Conservation (phyloP, 352 stramenopile species). For the Phytophthora cajani region DNA sequence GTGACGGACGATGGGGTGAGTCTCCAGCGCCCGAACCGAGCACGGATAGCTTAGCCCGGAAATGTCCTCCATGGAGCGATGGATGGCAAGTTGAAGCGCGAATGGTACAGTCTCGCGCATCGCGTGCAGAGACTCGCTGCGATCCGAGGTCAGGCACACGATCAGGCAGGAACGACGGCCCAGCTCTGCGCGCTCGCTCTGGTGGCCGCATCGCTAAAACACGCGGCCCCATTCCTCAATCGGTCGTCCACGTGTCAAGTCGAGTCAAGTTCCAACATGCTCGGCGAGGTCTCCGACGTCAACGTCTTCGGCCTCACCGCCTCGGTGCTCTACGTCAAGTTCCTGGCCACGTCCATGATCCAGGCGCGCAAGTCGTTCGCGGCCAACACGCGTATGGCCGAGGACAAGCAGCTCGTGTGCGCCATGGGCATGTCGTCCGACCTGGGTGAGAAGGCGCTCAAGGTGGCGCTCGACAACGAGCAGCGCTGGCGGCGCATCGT, state of each 20-base stretch:
- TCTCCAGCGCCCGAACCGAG: too few relatives aligned
- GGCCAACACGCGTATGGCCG: constrained; percentile 49
- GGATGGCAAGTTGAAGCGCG: background rate
- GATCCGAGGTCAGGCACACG: background rate
- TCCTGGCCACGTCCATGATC: constrained; percentile 54
- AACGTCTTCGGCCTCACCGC: constrained; percentile 41
- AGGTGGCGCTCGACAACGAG: constrained; percentile 40
- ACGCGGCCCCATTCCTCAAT: constrained; percentile 20
- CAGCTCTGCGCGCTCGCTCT: constrained; percentile 2
- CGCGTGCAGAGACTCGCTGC: constrained; percentile 6
- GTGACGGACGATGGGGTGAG: too few relatives aligned
- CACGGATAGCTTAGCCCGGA: too few relatives aligned
- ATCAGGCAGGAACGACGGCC: constrained; percentile 7
- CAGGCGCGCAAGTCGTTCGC: constrained; percentile 55
- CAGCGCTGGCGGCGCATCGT: constrained; percentile 62
- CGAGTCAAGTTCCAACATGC: constrained; percentile 14
- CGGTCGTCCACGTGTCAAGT: constrained; percentile 9
- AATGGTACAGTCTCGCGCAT: background rate
- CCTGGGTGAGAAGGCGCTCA: constrained; percentile 32
- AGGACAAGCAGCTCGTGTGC: constrained; percentile 44
- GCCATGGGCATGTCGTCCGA: constrained; percentile 29
- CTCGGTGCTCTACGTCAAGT: constrained; percentile 66
- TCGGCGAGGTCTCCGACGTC: constrained; percentile 31
- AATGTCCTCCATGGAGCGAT: too few relatives aligned
- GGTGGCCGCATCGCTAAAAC: background rate